Evolutionary conservation across 306 rosid genomes (phyloP), one percentile per base, ranked within the genome.

Genomic region (Dryas alaskensis): DNA sequence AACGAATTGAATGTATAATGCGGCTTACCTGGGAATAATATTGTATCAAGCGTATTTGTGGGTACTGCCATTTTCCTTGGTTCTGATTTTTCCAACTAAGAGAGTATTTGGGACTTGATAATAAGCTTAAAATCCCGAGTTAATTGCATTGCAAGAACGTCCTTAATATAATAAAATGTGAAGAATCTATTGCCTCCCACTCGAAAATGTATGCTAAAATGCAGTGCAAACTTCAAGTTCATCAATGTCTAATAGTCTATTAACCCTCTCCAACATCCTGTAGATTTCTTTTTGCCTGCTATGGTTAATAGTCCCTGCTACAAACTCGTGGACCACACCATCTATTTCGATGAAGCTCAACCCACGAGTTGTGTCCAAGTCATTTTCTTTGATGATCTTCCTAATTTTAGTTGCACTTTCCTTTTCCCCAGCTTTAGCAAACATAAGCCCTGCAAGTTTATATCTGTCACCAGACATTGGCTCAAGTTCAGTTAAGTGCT

Each of bases 401-500:
- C 81, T 69, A 49, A 81, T 64, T 46, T 25, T 49, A 4, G 52
- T 50, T 22, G 83, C 80, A 54, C 22, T 68, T 64, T 67, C 73
- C 47, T 68, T 42, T 45, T 85, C 81, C 7, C 86, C 90, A 3
- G 76, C 83, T 22, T 14, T 67, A 8, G 70, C 69, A 76, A 75
- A 81, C 90, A 86, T 67, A 22, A 84, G 73, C 10, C 83, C 81
- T 7, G 81, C 88, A 58, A 84, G 84, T 55, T 86, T 86, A 54
- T 81, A 86, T 47, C 85, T 69, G 67, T 84, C 90, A 3, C 88
- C 88, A 2, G 81, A 81, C 73, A 46, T 17, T 44, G 86, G 88
- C 67, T 81, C 86, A 2, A 82, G 80, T 45, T 77, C 74, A 8
- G 19, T 72, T 16, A 87, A 49, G 58, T 75, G 78, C 57, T 64